Base-by-base conservation (phyloP, 2,329 filamentous ascomycete genomes). In the Tolypocladium nubicola region DNA sequence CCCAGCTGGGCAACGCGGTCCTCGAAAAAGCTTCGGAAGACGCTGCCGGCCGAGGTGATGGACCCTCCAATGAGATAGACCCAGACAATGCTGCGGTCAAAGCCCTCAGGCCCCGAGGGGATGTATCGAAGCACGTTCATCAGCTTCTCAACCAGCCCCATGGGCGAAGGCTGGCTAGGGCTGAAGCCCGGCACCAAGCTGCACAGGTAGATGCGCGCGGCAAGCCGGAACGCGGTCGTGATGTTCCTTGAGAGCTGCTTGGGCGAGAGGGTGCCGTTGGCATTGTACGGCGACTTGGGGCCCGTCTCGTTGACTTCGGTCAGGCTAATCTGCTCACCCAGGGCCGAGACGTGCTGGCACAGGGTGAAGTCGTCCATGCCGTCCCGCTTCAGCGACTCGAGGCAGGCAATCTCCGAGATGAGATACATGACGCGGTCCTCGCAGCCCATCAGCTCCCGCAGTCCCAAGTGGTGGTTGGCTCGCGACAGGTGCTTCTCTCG, bases 351-450 rank as follows among this genome's bases (percentile, higher is more conserved):
- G 72, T 97, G 93, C 59, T 88, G 83, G 81, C 92, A 97, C 50
- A 97, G 84, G 54, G 85, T 84, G 62, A 94, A 86, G 67, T 94
- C 87, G 64, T 96, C 89, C 76, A 94, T 90, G 64, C 88, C 89
- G 59, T 88, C 84, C 43, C 79, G 76, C 78, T 94, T 95, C 62
- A 97, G 83, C 4, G 89, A 88, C 71, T 97, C 94, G 56, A 99
- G 84, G 73, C 94, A 97, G 56, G 93, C 90, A 66, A 97, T 96
- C 75, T 99, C 94, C 2, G 91, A 96, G 70, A 99, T 96, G 66
- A 97, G 80, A 72, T 96, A 97, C 91, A 99, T 97, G 73, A 97
- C 88, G 26, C 86, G 85, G 74, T 99, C 94, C 62, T 97, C 93
- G 72, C 94, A 97, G 64, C 94, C 94, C 92, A 97, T 97, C 55